Evolutionary conservation across 1,139 yeast genomes (phyloP).

Genomic region (Pichia sp.): DNA sequence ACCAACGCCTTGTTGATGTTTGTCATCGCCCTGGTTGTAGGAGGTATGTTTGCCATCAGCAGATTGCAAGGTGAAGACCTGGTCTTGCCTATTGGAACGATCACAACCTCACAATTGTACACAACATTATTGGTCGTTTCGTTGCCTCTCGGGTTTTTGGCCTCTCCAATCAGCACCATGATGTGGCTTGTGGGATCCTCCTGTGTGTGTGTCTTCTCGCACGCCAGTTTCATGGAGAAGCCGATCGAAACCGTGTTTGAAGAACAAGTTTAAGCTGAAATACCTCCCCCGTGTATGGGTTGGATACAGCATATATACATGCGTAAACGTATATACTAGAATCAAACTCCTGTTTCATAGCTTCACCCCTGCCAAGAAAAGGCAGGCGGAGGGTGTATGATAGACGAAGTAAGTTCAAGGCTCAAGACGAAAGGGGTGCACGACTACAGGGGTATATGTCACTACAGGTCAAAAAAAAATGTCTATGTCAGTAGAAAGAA

Average conservation of each 20-base stretch:
- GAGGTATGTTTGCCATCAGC: slow-evolving; percentile 76
- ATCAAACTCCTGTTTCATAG: neutral
- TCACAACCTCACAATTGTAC: slow-evolving; percentile 81
- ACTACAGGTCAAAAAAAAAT: neutral
- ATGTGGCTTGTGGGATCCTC: slow-evolving; percentile 98
- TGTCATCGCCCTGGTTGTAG: slow-evolving; percentile 63
- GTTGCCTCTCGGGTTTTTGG: slow-evolving; percentile 85
- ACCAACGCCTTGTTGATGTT: slow-evolving; percentile 82
- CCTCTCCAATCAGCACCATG: slow-evolving; percentile 89
- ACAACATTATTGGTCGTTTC: slow-evolving; percentile 77
- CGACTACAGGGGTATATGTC: neutral
- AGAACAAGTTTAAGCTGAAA: slow-evolving; percentile 57
- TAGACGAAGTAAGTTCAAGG: too few relatives aligned
- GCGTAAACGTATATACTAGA: neutral
- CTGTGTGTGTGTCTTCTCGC: slow-evolving; percentile 79
- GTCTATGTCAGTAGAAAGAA: slow-evolving; percentile 28
- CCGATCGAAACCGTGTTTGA: slow-evolving; percentile 97
- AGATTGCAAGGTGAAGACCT: slow-evolving; percentile 79
- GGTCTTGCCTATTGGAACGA: slow-evolving; percentile 59
- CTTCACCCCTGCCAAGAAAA: neutral
- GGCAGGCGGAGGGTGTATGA: too few relatives aligned
- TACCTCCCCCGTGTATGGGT: neutral
- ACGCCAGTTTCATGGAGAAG: slow-evolving; percentile 92
- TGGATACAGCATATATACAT: neutral
- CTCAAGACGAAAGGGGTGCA: too few relatives aligned